phyloP scores from a whole-genome alignment of 257 asterid species.

The Lithospermum erythrorhizon region DNA sequence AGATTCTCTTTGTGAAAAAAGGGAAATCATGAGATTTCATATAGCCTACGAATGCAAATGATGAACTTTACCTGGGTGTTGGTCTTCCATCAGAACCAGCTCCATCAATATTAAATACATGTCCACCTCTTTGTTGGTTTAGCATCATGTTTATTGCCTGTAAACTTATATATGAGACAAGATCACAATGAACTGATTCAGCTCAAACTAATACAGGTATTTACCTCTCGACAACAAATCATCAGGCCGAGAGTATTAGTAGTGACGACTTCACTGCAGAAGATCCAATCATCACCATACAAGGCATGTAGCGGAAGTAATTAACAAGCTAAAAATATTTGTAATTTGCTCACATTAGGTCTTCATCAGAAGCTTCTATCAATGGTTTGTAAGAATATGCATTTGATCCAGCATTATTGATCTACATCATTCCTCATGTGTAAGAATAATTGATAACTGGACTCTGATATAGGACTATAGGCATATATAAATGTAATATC shows the following conservation, averaged over 20 bases:
- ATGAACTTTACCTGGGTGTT: slow-evolving; percentile 61
- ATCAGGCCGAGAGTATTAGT: slow-evolving; percentile 90
- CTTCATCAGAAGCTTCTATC: slow-evolving; percentile 90
- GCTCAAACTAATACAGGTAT: slow-evolving; percentile 8
- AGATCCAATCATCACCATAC: slow-evolving; percentile 7
- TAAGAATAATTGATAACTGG: slow-evolving; percentile 19
- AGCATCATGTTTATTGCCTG: slow-evolving; percentile 92
- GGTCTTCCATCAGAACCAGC: slow-evolving; percentile 99
- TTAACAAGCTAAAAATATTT: slow-evolving; percentile 3
- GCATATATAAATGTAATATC: background rate
- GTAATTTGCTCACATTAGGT: slow-evolving; percentile 50
- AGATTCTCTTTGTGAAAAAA: no score
- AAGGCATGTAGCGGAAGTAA: background rate
- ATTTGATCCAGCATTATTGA: slow-evolving; percentile 97
- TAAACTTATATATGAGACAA: slow-evolving; percentile 26
- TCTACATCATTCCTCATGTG: slow-evolving; percentile 53
- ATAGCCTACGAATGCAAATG: background rate
- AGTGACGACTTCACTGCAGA: slow-evolving; percentile 81
- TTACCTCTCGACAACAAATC: slow-evolving; percentile 99
- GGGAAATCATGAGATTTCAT: background rate
- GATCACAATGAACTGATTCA: slow-evolving; percentile 9
- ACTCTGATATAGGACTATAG: background rate
- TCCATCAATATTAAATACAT: slow-evolving; percentile 85
- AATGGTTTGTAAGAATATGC: slow-evolving; percentile 86
- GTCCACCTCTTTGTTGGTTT: slow-evolving; percentile 85